Percentiles rank a stretch among this genome's conserved stretches.
These are phyloP conservation scores for Chlamydomonas sphaeroides DNA, from an alignment of 139 green algal genomes.

Conservation along the genomic window DNA sequence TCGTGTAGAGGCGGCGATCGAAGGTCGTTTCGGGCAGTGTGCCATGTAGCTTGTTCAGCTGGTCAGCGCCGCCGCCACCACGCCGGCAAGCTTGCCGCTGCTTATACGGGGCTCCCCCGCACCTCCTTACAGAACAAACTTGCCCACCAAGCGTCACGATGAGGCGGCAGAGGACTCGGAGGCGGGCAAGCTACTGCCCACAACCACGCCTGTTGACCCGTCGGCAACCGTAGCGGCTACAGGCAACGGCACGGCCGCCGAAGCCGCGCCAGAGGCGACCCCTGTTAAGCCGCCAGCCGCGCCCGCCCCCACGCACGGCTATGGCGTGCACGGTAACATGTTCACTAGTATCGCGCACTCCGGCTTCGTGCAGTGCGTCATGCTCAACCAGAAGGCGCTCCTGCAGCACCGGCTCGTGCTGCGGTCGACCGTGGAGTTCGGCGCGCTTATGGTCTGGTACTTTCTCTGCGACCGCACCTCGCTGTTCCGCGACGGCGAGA, in stretches of 20 bases:
- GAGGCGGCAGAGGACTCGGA: not conserved
- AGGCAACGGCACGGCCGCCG: too few relatives aligned
- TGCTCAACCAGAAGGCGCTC: not conserved
- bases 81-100: too few relatives aligned
- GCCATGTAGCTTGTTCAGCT: too few relatives aligned
- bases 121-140: too few relatives aligned
- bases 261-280: too few relatives aligned
- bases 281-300: too few relatives aligned
- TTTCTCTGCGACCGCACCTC: slow-evolving; percentile 88
- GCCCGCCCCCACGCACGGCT: not conserved
- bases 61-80: too few relatives aligned
- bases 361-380: not conserved
- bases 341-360: not conserved
- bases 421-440: slow-evolving; percentile 75
- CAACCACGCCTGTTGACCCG: too few relatives aligned
- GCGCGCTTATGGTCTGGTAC: slow-evolving; percentile 87
- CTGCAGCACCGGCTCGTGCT: slow-evolving; percentile 8
- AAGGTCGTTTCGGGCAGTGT: too few relatives aligned
- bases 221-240: too few relatives aligned
- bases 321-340: not conserved
- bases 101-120: too few relatives aligned
- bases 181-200: not conserved
- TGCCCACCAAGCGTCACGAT: not conserved
- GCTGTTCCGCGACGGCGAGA: slow-evolving; percentile 59
- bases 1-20: too few relatives aligned